Conservation (phyloP, 768 basidiomycete species). For the Phlebiopsis gigantea region DNA sequence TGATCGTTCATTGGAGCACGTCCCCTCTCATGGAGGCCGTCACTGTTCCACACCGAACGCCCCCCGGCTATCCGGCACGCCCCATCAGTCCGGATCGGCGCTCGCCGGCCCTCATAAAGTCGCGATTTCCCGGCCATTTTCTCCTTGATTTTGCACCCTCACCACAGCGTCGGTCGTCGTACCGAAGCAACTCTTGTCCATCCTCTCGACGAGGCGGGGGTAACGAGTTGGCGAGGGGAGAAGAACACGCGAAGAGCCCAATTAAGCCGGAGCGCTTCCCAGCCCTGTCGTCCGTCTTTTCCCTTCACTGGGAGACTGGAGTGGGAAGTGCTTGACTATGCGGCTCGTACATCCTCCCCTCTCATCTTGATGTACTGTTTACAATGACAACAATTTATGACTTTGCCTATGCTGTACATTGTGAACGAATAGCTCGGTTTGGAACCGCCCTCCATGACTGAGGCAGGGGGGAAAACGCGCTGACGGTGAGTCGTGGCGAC, state of each 20-base stretch:
- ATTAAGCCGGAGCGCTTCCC: slow-evolving; percentile 78
- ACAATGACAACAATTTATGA: too few relatives aligned
- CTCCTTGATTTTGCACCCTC: slow-evolving; percentile 27
- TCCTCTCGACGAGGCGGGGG: slow-evolving; percentile 37
- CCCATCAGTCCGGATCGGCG: background rate
- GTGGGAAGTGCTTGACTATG: slow-evolving; percentile 73
- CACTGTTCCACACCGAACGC: background rate
- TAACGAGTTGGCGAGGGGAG: slow-evolving; percentile 43
- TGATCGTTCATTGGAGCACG: background rate
- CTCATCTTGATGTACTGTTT: too few relatives aligned
- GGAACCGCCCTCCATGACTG: too few relatives aligned
- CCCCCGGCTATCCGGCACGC: background rate
- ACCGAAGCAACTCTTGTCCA: slow-evolving; percentile 52
- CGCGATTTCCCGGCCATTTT: slow-evolving; percentile 3
- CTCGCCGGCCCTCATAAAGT: background rate
- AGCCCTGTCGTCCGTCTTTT: slow-evolving; percentile 33
- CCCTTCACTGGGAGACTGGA: slow-evolving; percentile 32
- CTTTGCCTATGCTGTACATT: too few relatives aligned
- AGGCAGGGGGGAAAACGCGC: too few relatives aligned
- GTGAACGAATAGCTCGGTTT: too few relatives aligned
- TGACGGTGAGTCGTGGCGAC: too few relatives aligned
- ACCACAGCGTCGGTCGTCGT: slow-evolving; percentile 31
- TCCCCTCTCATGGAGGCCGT: background rate
- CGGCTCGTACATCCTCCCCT: slow-evolving; percentile 44
- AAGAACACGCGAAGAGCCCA: slow-evolving; percentile 44